Evolutionary conservation across 202 grass and related monocot genomes (phyloP).

Genomic region (Bolboschoenoplectus hybrid): DNA sequence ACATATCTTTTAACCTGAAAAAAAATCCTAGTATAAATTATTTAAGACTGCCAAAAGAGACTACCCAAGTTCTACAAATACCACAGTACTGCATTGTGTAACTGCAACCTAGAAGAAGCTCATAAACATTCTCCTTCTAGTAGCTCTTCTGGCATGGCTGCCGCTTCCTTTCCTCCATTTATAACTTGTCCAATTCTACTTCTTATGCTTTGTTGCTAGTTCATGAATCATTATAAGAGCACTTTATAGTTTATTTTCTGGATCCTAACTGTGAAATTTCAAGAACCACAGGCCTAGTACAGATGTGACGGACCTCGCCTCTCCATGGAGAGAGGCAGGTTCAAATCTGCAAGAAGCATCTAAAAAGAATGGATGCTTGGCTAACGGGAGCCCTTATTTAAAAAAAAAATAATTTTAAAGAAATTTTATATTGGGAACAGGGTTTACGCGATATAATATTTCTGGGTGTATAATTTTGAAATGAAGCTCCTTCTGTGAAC

Average conservation of each 20-base stretch:
- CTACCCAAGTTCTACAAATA: neutral
- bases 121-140: neutral
- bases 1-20: neutral
- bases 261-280: neutral
- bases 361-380: too few species aligned
- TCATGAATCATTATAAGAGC: neutral
- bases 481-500: neutral
- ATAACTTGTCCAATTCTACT: neutral
- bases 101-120: neutral
- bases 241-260: neutral
- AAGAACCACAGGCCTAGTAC: neutral
- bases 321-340: too few species aligned
- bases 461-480: neutral
- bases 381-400: too few species aligned
- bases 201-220: neutral
- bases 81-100: neutral
- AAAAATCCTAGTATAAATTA: neutral
- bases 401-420: neutral
- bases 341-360: too few species aligned
- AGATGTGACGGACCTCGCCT: too few species aligned
- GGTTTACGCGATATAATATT: neutral
- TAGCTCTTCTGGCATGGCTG: slow-evolving; percentile 1
- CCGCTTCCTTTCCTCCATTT: neutral
- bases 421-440: neutral
- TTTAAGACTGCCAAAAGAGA: neutral